Conservation (phyloP, 768 basidiomycete species). For the Trametes elegans region DNA sequence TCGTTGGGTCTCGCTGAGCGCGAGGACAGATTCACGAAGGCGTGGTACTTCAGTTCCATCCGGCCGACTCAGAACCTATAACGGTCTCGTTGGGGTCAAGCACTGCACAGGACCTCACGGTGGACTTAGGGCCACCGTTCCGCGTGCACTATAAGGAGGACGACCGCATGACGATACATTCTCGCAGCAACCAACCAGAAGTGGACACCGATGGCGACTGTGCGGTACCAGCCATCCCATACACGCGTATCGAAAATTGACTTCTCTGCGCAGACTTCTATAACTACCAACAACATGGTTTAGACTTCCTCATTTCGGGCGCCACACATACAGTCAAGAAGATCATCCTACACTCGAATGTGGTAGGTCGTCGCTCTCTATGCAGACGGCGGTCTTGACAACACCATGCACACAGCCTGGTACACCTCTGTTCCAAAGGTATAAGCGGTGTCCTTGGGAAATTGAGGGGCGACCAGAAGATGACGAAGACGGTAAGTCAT, state of each 20-base stretch:
- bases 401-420: slow-evolving; percentile 59
- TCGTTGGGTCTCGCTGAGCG: background rate
- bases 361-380: slow-evolving; percentile 61
- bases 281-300: slow-evolving; percentile 90
- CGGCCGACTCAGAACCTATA: slow-evolving; percentile 48
- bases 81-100: slow-evolving; percentile 70
- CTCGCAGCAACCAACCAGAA: slow-evolving; percentile 42
- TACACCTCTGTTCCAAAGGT: slow-evolving; percentile 84
- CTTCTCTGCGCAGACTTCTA: slow-evolving; percentile 65
- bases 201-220: slow-evolving; percentile 52
- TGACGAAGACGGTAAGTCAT: slow-evolving; percentile 67
- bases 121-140: slow-evolving; percentile 78
- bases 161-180: slow-evolving; percentile 82
- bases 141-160: slow-evolving; percentile 86
- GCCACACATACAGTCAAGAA: slow-evolving; percentile 74
- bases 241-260: background rate
- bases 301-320: slow-evolving; percentile 82
- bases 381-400: background rate
- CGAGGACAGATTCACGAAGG: slow-evolving; percentile 66
- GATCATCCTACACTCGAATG: slow-evolving; percentile 84
- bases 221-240: slow-evolving; percentile 24
- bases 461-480: slow-evolving; percentile 78
- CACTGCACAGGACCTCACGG: slow-evolving; percentile 75
- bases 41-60: slow-evolving; percentile 66
- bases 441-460: slow-evolving; percentile 91